Conservation (phyloP, 2,329 filamentous ascomycete genomes). For the Piedraia hortae region DNA sequence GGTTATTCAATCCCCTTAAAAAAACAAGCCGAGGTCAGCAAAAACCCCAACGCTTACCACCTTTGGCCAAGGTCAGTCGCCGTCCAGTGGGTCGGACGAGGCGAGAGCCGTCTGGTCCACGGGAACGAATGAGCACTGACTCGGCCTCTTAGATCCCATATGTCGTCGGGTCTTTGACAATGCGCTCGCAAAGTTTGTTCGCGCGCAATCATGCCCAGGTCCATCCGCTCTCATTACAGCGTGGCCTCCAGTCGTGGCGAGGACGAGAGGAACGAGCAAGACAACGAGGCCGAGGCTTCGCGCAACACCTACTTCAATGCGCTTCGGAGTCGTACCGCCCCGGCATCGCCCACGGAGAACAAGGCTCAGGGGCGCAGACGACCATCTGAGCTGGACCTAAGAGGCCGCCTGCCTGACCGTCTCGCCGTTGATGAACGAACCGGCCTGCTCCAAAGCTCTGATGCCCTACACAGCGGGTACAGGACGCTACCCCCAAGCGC, state of each 20-base stretch:
- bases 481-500: slow-evolving; percentile 5
- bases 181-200: no score
- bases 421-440: slow-evolving; percentile 18
- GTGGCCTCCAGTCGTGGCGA: slow-evolving; percentile 10
- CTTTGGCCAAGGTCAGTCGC: no score
- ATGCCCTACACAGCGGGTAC: slow-evolving; percentile 8
- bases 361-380: slow-evolving; percentile 3
- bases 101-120: no score
- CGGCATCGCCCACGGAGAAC: slow-evolving; percentile 9
- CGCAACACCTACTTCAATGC: slow-evolving; percentile 12
- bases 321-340: slow-evolving; percentile 10
- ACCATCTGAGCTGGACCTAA: slow-evolving; percentile 13
- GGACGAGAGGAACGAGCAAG: slow-evolving; percentile 11
- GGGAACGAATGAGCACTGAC: no score
- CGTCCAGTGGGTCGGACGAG: no score
- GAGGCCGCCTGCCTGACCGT: slow-evolving; percentile 8
- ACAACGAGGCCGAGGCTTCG: slow-evolving; percentile 9
- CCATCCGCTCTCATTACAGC: slow-evolving; percentile 9
- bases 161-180: no score
- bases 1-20: no score
- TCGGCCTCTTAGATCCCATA: no score
- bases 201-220: slow-evolving; percentile 10
- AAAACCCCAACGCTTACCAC: no score
- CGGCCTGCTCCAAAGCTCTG: slow-evolving; percentile 17
- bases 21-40: no score